Evolutionary conservation across 2,329 filamentous ascomycete species (phyloP).

Genomic region (Fusarium sp.): DNA sequence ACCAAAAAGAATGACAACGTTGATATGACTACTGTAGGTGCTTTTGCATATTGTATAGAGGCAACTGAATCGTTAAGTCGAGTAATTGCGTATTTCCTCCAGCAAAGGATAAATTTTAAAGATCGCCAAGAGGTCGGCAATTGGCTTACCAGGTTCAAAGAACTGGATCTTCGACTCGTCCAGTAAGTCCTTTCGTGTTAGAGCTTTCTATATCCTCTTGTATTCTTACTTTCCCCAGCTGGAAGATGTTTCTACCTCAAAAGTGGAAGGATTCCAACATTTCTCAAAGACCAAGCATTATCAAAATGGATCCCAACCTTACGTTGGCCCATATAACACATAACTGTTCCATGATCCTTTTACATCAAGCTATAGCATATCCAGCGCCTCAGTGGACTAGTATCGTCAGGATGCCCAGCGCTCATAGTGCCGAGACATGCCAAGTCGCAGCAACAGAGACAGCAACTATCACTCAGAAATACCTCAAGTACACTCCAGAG

Average conservation of each 20-base stretch:
- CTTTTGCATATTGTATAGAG: constrained; percentile 60
- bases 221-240: constrained; percentile 30
- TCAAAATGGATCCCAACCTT: constrained; percentile 61
- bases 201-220: accelerated
- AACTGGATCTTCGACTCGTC: constrained; percentile 59
- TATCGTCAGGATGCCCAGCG: constrained; percentile 53
- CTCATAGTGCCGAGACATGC: constrained; percentile 62
- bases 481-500: constrained; percentile 53
- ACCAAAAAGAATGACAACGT: constrained; percentile 23
- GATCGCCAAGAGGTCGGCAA: constrained; percentile 55
- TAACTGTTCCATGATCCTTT: constrained; percentile 61
- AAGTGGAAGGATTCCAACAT: constrained; percentile 53
- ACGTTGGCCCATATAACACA: constrained; percentile 62
- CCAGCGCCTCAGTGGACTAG: constrained; percentile 48
- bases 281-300: constrained; percentile 40
- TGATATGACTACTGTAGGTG: constrained; percentile 55
- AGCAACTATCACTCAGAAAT: constrained; percentile 59
- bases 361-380: constrained; percentile 62
- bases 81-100: constrained; percentile 59
- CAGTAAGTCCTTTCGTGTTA: constrained; percentile 47
- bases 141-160: constrained; percentile 61
- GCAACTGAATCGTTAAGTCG: constrained; percentile 60
- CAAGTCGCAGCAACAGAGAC: constrained; percentile 59
- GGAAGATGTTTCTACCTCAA: constrained; percentile 50
- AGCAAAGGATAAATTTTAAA: constrained; percentile 55